Conservation (phyloP, 176 grass and related monocot genomes). For the Coix lacrymajobi region DNA sequence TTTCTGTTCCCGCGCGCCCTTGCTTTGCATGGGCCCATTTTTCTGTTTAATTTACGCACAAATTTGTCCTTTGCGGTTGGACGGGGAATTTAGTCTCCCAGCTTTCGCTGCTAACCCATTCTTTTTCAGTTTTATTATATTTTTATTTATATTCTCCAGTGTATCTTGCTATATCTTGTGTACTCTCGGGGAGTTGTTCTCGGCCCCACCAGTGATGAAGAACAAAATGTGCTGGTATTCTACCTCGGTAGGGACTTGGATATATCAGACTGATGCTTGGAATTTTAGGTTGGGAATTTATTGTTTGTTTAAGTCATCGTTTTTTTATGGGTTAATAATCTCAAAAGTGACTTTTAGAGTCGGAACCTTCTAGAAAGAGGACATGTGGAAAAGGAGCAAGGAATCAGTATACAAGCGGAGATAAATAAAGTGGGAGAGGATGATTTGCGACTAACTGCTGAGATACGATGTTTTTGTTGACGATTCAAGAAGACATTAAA, state of each 20-base stretch:
- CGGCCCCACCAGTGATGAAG: background rate
- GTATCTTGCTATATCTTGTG: background rate
- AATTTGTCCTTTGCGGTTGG: slow-evolving; percentile 61
- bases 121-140: background rate
- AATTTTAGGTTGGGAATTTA: slow-evolving; percentile 7
- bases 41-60: slow-evolving; percentile 32
- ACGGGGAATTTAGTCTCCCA: slow-evolving; percentile 40
- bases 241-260: background rate
- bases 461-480: background rate
- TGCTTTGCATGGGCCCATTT: slow-evolving; percentile 23
- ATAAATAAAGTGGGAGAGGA: background rate
- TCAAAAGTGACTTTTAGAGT: background rate
- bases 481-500: background rate
- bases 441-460: background rate
- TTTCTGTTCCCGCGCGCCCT: slow-evolving; percentile 8
- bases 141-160: background rate
- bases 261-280: slow-evolving; percentile 13
- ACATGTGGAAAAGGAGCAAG: background rate
- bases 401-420: background rate
- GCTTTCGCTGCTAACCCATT: slow-evolving; percentile 33
- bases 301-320: background rate
- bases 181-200: background rate
- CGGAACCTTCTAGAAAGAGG: background rate
- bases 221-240: background rate
- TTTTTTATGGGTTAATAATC: background rate